phyloP scores from a whole-genome alignment of 768 basidiomycete genomes.

The Naganishia antarctica region DNA sequence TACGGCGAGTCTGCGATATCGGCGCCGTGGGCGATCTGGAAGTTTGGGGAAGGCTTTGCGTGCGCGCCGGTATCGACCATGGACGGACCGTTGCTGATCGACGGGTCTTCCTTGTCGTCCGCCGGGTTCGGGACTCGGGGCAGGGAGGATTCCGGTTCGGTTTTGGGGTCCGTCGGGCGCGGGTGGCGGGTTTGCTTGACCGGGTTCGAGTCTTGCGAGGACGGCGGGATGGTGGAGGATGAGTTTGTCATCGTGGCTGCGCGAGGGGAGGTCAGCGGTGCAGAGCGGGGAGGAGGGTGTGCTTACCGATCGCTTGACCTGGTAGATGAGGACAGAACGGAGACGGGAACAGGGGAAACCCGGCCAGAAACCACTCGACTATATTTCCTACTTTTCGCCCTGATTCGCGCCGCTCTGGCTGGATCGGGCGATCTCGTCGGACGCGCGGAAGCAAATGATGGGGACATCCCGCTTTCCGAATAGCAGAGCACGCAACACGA shows the following conservation, averaged over 20 bases:
- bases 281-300: too few species aligned
- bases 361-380: too few species aligned
- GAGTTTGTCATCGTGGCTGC: constrained; percentile 18
- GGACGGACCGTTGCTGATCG: constrained; percentile 38
- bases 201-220: background rate
- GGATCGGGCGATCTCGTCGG: too few species aligned
- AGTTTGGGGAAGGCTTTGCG: constrained; percentile 22
- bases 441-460: too few species aligned
- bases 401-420: too few species aligned
- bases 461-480: too few species aligned
- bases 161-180: constrained; percentile 16
- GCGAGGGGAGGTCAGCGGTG: too few species aligned
- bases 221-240: constrained; percentile 5
- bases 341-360: too few species aligned
- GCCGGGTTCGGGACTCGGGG: constrained; percentile 1
- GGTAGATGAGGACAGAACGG: too few species aligned
- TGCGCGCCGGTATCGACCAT: constrained; percentile 35
- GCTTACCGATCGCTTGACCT: too few species aligned
- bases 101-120: constrained; percentile 22
- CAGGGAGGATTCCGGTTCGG: constrained; percentile 25
- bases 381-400: too few species aligned
- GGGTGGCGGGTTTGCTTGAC: background rate
- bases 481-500: too few species aligned
- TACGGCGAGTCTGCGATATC: constrained; percentile 32
- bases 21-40: constrained; percentile 29